Evolutionary conservation across 441 rosid genomes (phyloP).

Genomic region (Mallotus japonicus): DNA sequence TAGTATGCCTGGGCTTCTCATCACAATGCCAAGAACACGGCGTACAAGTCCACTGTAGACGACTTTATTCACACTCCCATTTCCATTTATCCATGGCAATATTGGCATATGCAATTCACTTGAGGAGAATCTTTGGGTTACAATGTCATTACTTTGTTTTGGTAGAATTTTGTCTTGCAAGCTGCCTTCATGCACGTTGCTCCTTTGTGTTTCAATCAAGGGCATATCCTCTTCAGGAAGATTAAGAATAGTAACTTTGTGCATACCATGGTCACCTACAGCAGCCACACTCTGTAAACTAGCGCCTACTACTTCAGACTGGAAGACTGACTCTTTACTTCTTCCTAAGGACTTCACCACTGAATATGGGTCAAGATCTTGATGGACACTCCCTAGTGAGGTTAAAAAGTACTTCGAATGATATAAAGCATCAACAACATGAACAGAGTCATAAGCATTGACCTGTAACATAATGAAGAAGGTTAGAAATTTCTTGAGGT

Average conservation of each 20-base stretch:
- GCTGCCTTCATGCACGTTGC: conserved; percentile 34
- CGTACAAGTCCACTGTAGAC: conserved; percentile 78
- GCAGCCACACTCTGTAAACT: conserved; percentile 31
- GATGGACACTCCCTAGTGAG: conserved; percentile 35
- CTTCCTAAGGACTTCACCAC: conserved; percentile 34
- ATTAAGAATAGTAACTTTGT: conserved; percentile 88
- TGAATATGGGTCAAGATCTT: conserved; percentile 32
- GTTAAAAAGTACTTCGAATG: conserved; percentile 79
- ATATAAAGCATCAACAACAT: conserved; percentile 75
- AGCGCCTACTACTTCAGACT: conserved; percentile 33
- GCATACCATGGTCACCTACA: conserved; percentile 40
- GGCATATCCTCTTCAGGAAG: conserved; percentile 60
- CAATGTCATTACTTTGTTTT: conserved; percentile 28
- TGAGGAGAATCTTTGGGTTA: conserved; percentile 31
- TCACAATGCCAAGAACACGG: conserved; percentile 73
- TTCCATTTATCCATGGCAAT: conserved; percentile 92
- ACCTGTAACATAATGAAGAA: conserved; percentile 43
- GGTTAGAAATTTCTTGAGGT: conserved; percentile 1
- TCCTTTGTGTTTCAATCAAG: conserved; percentile 31
- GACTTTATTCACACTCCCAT: conserved; percentile 64
- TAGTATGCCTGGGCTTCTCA: conserved; percentile 86
- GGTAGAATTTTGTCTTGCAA: conserved; percentile 24
- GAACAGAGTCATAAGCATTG: conserved; percentile 59
- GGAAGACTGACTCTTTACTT: conserved; percentile 29
- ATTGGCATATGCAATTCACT: conserved; percentile 53